phyloP scores from a whole-genome alignment of 106 monocot genomes.

The Acorus gramineus region DNA sequence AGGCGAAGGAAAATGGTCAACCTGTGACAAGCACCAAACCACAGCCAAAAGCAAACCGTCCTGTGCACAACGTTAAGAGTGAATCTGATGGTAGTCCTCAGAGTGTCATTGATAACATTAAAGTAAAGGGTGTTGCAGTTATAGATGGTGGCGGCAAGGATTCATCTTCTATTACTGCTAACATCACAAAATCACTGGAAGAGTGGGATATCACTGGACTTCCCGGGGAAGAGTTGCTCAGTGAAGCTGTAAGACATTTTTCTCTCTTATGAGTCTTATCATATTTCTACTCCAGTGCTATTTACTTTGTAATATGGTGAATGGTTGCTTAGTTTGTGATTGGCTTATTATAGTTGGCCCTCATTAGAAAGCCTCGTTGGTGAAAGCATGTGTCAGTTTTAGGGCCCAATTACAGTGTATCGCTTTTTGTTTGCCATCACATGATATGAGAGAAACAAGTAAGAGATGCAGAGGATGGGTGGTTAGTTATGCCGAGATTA shows the following conservation, averaged over 20 bases:
- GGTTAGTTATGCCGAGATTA: no score
- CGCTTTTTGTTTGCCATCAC: no score
- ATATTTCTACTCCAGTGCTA: not conserved
- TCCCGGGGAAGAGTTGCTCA: slow-evolving; percentile 79
- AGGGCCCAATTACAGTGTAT: no score
- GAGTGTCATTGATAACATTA: slow-evolving; percentile 36
- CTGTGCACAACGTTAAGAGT: slow-evolving; percentile 35
- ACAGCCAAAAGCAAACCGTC: slow-evolving; percentile 30
- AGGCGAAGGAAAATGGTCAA: slow-evolving; percentile 35
- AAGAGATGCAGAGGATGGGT: no score
- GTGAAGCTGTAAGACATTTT: slow-evolving; percentile 55
- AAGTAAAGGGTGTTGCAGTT: slow-evolving; percentile 26
- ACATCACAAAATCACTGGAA: slow-evolving; percentile 29
- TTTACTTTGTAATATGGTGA: not conserved
- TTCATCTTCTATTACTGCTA: slow-evolving; percentile 13
- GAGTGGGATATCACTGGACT: slow-evolving; percentile 89
- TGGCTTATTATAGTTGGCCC: not conserved
- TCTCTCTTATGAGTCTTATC: not conserved
- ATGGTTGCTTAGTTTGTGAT: not conserved
- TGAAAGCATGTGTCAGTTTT: no score
- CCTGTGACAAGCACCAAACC: slow-evolving; percentile 30
- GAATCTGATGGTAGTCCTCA: slow-evolving; percentile 52
- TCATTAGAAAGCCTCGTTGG: no score
- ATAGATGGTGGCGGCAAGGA: slow-evolving; percentile 28
- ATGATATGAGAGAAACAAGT: no score